phyloP scores from a whole-genome alignment of 2,329 filamentous ascomycete genomes.

The Cladophialophora immunda region DNA sequence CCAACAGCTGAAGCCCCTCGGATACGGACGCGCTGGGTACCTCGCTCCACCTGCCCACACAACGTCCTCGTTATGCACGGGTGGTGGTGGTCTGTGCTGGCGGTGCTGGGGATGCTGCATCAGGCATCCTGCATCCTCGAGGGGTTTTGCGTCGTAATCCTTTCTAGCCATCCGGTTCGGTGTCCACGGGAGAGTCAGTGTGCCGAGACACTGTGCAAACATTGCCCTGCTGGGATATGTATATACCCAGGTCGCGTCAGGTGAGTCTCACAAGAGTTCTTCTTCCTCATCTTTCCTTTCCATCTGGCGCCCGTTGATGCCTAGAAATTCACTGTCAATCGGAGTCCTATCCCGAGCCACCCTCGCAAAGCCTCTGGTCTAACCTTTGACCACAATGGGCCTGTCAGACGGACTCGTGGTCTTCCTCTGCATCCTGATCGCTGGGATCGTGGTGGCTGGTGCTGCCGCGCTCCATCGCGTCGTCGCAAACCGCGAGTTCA shows the following conservation, averaged over 20 bases:
- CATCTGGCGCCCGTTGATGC: not conserved
- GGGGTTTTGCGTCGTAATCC: not conserved
- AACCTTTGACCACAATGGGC: slow-evolving; percentile 17
- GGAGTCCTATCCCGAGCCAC: not conserved
- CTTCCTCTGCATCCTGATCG: slow-evolving; percentile 27
- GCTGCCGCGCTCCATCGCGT: slow-evolving; percentile 31
- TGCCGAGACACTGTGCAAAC: slow-evolving; percentile 7
- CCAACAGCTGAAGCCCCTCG: not conserved
- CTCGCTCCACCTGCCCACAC: slow-evolving; percentile 1
- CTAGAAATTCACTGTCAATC: not conserved
- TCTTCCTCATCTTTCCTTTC: not conserved
- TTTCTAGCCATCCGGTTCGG: not conserved
- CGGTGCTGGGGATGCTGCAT: not conserved
- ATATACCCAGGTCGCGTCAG: not conserved
- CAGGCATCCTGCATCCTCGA: slow-evolving; percentile 3
- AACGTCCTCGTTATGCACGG: slow-evolving; percentile 4
- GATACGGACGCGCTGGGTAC: not conserved
- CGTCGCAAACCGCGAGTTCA: slow-evolving; percentile 8
- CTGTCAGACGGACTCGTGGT: slow-evolving; percentile 28
- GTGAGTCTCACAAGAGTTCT: not conserved
- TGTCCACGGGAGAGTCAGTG: slow-evolving; percentile 7
- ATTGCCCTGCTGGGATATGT: not conserved
- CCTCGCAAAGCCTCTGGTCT: not conserved
- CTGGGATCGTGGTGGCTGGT: slow-evolving; percentile 27
- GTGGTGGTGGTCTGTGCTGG: not conserved